These are phyloP conservation scores for Cnidoscolus chayamansa DNA, from an alignment of 441 rosid species.

Conservation along the genomic window DNA sequence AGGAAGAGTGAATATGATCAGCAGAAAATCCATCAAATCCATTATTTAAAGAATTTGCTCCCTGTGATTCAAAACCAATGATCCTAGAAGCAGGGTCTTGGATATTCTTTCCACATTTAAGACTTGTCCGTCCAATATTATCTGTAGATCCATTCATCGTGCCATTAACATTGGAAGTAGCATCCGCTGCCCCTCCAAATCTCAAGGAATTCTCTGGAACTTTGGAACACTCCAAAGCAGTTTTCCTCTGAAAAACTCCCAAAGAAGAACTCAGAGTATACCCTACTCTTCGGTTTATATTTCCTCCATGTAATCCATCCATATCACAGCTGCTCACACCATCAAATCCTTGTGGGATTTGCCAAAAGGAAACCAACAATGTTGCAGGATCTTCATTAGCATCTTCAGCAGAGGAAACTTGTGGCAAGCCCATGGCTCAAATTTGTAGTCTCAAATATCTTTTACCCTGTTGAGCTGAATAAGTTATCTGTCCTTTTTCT, in stretches of 20 bases:
- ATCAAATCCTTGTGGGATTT: constrained; percentile 45
- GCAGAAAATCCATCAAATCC: constrained; percentile 35
- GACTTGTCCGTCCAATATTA: constrained; percentile 33
- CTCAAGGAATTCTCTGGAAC: constrained; percentile 40
- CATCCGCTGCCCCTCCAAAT: constrained; percentile 29
- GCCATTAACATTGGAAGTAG: constrained; percentile 42
- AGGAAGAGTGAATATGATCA: constrained; percentile 37
- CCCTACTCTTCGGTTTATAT: constrained; percentile 27
- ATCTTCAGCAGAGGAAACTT: constrained; percentile 51
- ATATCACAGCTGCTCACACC: constrained; percentile 48
- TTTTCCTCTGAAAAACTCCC: constrained; percentile 53
- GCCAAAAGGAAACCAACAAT: constrained; percentile 40
- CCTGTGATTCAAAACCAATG: constrained; percentile 71
- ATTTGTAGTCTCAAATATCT: constrained; percentile 18
- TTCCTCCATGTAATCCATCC: constrained; percentile 48
- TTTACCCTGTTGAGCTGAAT: constrained; percentile 18
- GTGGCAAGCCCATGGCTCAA: constrained; percentile 78
- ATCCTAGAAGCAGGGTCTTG: constrained; percentile 65
- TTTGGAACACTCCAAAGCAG: constrained; percentile 44
- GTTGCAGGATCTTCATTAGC: constrained; percentile 44
- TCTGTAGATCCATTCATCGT: constrained; percentile 38
- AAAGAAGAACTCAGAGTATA: constrained; percentile 37
- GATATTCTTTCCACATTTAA: constrained; percentile 33
- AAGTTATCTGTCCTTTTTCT: constrained; percentile 20
- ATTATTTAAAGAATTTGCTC: constrained; percentile 30